Conservation (phyloP, 345 rosid species). For the Excoecaria agallocha region DNA sequence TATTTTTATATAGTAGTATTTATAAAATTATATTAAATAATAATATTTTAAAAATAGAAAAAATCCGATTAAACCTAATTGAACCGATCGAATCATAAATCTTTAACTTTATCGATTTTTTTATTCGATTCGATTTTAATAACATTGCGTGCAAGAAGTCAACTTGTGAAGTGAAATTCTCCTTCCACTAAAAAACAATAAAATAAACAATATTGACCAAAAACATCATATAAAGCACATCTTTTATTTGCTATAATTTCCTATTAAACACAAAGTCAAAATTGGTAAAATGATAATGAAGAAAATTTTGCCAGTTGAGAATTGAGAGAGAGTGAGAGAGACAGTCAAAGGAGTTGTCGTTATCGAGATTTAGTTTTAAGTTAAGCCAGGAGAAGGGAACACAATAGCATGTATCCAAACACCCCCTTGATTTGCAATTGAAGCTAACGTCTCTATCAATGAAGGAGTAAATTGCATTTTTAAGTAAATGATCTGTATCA, state of each 20-base stretch:
- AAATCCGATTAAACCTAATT: no score
- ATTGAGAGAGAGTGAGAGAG: not conserved
- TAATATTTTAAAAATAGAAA: no score
- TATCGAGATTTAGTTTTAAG: not conserved
- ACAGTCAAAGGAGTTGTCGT: constrained; percentile 7
- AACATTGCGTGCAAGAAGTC: no score
- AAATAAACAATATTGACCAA: not conserved
- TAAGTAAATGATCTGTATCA: constrained; percentile 10
- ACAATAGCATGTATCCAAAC: not conserved
- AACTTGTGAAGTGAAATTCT: no score
- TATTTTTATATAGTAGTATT: no score
- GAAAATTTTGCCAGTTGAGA: not conserved
- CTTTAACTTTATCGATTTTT: no score
- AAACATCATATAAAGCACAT: not conserved
- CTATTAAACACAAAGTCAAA: not conserved
- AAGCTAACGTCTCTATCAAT: not conserved
- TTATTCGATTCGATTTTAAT: no score
- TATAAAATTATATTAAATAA: no score
- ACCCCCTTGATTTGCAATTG: not conserved
- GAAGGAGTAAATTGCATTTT: not conserved
- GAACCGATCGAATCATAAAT: no score
- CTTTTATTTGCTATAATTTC: not conserved
- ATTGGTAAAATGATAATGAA: not conserved
- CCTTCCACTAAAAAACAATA: not conserved
- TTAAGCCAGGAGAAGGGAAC: not conserved